These are phyloP conservation scores for Malus hybrid DNA, from an alignment of 331 rosid species.

Conservation along the genomic window DNA sequence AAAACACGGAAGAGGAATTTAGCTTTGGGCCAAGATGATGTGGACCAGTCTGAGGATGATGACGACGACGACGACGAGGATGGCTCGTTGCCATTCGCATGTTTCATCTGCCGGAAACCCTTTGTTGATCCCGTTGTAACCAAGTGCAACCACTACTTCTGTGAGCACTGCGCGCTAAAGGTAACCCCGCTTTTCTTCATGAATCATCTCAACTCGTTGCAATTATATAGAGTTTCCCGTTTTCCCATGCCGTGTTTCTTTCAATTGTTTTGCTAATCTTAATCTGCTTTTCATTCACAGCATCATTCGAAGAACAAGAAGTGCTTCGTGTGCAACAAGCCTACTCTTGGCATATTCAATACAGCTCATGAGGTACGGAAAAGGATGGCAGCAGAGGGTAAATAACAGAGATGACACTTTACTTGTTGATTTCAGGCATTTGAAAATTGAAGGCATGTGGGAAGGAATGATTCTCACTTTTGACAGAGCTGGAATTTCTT, in stretches of 20 bases:
- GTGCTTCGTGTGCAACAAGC: slow-evolving; percentile 83
- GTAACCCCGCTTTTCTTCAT: slow-evolving; percentile 20
- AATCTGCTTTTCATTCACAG: slow-evolving; percentile 29
- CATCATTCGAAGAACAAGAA: slow-evolving; percentile 84
- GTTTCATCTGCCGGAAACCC: slow-evolving; percentile 81
- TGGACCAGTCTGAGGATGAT: slow-evolving; percentile 28
- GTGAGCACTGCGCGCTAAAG: slow-evolving; percentile 88
- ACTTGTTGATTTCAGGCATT: background rate
- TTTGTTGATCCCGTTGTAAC: slow-evolving; percentile 84
- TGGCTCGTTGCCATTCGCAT: slow-evolving; percentile 67
- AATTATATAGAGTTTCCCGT: background rate
- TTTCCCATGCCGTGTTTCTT: background rate
- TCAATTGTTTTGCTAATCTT: background rate
- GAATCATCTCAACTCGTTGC: background rate
- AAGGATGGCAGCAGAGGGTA: slow-evolving; percentile 54
- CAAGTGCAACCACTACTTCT: slow-evolving; percentile 88
- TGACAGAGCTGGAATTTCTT: background rate
- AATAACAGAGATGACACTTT: slow-evolving; percentile 8
- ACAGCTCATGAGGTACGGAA: slow-evolving; percentile 76
- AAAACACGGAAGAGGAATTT: slow-evolving; percentile 65
- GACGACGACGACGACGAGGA: slow-evolving; percentile 53
- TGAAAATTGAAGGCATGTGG: background rate
- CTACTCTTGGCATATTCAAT: slow-evolving; percentile 77
- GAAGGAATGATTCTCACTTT: background rate
- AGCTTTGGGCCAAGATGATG: slow-evolving; percentile 46